Evolutionary conservation across 2,329 filamentous ascomycete genomes (phyloP).

Genomic region (Fusarium nygamai): DNA sequence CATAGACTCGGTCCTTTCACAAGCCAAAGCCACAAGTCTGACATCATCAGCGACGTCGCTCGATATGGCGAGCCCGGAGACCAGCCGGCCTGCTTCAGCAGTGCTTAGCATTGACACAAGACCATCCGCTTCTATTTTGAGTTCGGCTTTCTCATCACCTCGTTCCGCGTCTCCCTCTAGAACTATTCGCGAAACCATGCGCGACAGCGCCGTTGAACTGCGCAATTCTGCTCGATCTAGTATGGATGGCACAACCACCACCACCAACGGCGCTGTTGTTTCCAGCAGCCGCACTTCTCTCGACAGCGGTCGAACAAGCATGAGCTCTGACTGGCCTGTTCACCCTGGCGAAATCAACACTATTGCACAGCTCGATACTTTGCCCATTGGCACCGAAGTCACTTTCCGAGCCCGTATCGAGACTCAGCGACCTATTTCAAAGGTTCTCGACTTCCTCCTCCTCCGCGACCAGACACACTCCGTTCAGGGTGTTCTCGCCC

Average conservation of each 20-base stretch:
- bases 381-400: constrained; percentile 53
- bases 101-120: constrained; percentile 14
- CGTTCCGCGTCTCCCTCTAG: constrained; percentile 10
- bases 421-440: constrained; percentile 82
- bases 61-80: constrained; percentile 27
- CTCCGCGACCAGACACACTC: constrained; percentile 86
- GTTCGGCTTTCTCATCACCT: constrained; percentile 19
- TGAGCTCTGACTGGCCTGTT: constrained; percentile 51
- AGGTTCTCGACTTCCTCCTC: constrained; percentile 84
- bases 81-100: constrained; percentile 14
- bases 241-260: constrained; percentile 37
- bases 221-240: constrained; percentile 45
- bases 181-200: constrained; percentile 38
- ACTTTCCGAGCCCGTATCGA: constrained; percentile 55
- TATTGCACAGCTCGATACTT: constrained; percentile 49
- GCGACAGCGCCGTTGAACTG: constrained; percentile 48
- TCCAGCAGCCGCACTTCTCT: constrained; percentile 44
- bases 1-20: constrained; percentile 34
- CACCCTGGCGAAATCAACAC: constrained; percentile 54
- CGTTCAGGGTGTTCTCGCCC: constrained; percentile 80
- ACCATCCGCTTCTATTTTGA: constrained; percentile 15
- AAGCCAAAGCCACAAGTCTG: constrained; percentile 22
- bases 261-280: constrained; percentile 14
- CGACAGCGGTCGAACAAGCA: constrained; percentile 51
- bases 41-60: constrained; percentile 29